A percentile compares a stretch with the other conserved stretches of the same genome.
These are phyloP conservation scores for Fusarium nurragi DNA, from an alignment of 2,329 filamentous ascomycete species.

Conservation along the genomic window DNA sequence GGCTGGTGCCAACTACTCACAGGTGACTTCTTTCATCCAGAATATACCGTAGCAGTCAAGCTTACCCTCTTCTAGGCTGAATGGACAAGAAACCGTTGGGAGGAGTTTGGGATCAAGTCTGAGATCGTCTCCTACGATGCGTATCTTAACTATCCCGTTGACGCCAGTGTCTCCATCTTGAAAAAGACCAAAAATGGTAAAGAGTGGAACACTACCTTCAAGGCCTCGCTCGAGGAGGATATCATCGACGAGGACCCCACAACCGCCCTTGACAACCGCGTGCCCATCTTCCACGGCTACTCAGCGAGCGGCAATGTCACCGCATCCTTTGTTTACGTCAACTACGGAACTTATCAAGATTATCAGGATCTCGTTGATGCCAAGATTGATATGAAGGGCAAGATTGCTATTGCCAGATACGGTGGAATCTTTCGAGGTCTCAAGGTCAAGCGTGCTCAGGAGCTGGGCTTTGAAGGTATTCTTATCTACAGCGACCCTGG, in stretches of 20 bases:
- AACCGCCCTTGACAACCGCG: constrained; percentile 72
- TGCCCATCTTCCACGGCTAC: constrained; percentile 95
- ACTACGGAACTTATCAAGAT: constrained; percentile 88
- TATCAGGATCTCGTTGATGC: constrained; percentile 82
- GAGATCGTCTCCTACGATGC: constrained; percentile 76
- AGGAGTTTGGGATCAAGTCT: constrained; percentile 73
- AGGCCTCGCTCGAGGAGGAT: constrained; percentile 85
- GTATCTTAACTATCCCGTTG: constrained; percentile 80
- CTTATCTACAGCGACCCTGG: constrained; percentile 90
- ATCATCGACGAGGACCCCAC: constrained; percentile 85
- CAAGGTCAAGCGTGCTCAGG: constrained; percentile 91
- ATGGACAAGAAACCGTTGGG: constrained; percentile 80
- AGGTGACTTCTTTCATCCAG: constrained; percentile 53
- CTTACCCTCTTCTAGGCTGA: constrained; percentile 60
- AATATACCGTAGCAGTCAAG: neutral
- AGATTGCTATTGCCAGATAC: constrained; percentile 88
- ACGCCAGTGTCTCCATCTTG: constrained; percentile 74
- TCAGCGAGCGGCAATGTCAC: constrained; percentile 93
- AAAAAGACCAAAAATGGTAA: constrained; percentile 52
- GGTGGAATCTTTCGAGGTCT: constrained; percentile 87
- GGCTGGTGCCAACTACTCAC: constrained; percentile 79
- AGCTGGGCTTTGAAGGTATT: constrained; percentile 86
- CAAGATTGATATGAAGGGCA: constrained; percentile 80
- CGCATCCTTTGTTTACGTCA: constrained; percentile 85
- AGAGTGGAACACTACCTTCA: constrained; percentile 73